A percentile compares a stretch with the other conserved stretches of the same genome.
phyloP scores from a whole-genome alignment of 192 early-diverging fungal species.

The Backusella liffmaniae region DNA sequence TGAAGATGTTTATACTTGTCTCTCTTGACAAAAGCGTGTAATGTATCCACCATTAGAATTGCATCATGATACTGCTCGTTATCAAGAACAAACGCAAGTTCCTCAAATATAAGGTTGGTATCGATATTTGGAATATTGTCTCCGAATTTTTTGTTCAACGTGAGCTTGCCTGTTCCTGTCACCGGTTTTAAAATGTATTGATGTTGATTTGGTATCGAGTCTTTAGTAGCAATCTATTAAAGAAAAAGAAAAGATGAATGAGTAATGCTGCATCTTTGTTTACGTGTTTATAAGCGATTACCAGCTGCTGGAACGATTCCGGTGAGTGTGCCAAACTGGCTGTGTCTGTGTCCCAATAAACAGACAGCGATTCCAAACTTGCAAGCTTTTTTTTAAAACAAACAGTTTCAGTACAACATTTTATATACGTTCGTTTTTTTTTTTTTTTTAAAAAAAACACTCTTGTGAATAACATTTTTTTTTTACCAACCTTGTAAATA shows the following conservation, averaged over 20 bases:
- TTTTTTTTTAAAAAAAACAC: not conserved
- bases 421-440: not conserved
- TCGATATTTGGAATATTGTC: slow-evolving; percentile 39
- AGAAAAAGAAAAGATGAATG: not conserved
- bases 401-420: not conserved
- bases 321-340: slow-evolving; percentile 47
- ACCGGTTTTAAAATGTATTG: slow-evolving; percentile 80
- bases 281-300: not conserved
- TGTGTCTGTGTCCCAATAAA: slow-evolving; percentile 75
- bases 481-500: slow-evolving; percentile 61
- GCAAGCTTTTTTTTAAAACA: slow-evolving; percentile 45
- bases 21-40: slow-evolving; percentile 27
- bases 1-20: slow-evolving; percentile 74
- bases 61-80: slow-evolving; percentile 72
- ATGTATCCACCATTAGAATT: slow-evolving; percentile 55
- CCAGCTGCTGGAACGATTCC: not conserved
- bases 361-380: slow-evolving; percentile 56
- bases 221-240: slow-evolving; percentile 58
- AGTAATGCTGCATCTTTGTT: not conserved
- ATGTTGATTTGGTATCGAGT: slow-evolving; percentile 45
- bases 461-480: not conserved
- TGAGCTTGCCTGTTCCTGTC: slow-evolving; percentile 61
- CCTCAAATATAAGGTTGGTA: slow-evolving; percentile 67
- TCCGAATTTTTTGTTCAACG: slow-evolving; percentile 22
- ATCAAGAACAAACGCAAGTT: slow-evolving; percentile 74